Evolutionary conservation across 2,329 filamentous ascomycete species (phyloP), one percentile per base, ranked within the genome.

Genomic region (Colletotrichum somersetense): DNA sequence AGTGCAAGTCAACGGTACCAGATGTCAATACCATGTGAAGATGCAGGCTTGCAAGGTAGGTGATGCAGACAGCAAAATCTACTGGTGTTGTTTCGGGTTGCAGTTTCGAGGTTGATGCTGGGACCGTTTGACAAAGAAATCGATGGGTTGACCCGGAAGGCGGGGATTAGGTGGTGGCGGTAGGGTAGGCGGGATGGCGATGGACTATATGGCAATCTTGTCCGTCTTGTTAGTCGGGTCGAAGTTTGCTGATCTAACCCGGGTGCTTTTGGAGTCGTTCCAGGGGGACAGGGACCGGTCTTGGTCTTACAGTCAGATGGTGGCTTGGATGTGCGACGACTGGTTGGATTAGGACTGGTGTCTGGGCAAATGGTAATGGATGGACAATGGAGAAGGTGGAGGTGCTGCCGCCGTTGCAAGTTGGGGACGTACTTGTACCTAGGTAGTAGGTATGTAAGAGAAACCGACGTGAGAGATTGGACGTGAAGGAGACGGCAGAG

Each of bases 131-230:
- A 64, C 61, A 61, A 65, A 56, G 61, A 64, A 72, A 64, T 38
- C 55, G 48, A 65, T 40, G 59, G 38, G 70, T 70, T 59, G 66
- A 65, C n/a, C 70, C 61, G 30, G 46, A 48, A 38, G 70, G 52
- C 35, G 66, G 53, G 59, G 59, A 10, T 23, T 23, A 48, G 55
- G 44, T 61, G 5, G 14, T 42, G 16, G 14, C 6, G 59, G 44
- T 56, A 46, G 66, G 66, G 62, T 56, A 44, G 59, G 55, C 66
- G 59, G 70, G 66, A 72, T 55, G 66, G 38, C 38, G 66, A 72
- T 65, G 66, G 69, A 65, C 66, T 72, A 70, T 70, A 59, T 63
- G 59, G 40, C 52, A 64, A 50, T 69, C 59, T 64, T 69, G 55
- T 61, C 53, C 66, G 70, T 57, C 57, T 18, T 57, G 46, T 71